A percentile compares a stretch with the other conserved stretches of the same genome.
Conservation (phyloP, 305 asterid species). For the Euphrasia arctica region DNA sequence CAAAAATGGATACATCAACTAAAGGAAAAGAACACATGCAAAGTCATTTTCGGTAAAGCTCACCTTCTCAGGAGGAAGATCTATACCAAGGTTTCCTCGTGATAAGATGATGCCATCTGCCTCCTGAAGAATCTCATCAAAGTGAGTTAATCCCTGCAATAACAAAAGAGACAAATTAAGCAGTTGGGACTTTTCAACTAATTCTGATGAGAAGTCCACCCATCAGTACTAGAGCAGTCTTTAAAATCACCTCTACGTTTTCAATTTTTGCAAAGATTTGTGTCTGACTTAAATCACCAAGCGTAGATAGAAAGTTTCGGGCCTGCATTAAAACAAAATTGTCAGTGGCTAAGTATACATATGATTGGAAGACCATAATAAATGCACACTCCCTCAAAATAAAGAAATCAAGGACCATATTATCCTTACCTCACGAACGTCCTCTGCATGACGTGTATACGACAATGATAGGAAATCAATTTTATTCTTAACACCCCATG, state of each 20-base stretch:
- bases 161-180: slow-evolving; percentile 11
- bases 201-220: background rate
- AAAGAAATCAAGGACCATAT: slow-evolving; percentile 3
- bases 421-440: slow-evolving; percentile 78
- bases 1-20: background rate
- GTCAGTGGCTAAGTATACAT: slow-evolving; percentile 16
- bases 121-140: slow-evolving; percentile 95
- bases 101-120: slow-evolving; percentile 99
- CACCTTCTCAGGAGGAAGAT: slow-evolving; percentile 99
- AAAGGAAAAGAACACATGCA: background rate
- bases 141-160: slow-evolving; percentile 87
- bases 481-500: slow-evolving; percentile 93
- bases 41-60: slow-evolving; percentile 8
- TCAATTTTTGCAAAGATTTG: slow-evolving; percentile 95
- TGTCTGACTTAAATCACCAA: slow-evolving; percentile 85
- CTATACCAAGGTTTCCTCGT: slow-evolving; percentile 97
- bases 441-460: slow-evolving; percentile 88
- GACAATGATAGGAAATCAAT: slow-evolving; percentile 87
- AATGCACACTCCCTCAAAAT: background rate
- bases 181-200: slow-evolving; percentile 17
- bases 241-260: slow-evolving; percentile 67
- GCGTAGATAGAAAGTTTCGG: slow-evolving; percentile 68
- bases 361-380: background rate
- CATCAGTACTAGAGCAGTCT: slow-evolving; percentile 9
- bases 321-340: slow-evolving; percentile 49